These are phyloP conservation scores for Trametes meyenii DNA, from an alignment of 768 basidiomycete species.

Conservation along the genomic window DNA sequence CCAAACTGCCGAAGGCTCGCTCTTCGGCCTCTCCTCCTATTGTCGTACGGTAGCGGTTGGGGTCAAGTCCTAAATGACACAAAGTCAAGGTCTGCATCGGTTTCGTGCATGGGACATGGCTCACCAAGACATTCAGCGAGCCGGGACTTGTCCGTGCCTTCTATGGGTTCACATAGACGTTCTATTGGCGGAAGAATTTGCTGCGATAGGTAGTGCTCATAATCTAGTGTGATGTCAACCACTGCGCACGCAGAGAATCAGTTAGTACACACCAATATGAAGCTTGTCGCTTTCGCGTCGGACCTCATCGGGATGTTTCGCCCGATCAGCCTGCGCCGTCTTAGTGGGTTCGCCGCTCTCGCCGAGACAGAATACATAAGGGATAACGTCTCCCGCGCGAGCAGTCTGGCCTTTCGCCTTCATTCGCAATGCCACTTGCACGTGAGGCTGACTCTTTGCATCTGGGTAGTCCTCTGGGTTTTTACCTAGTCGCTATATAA, in stretches of 20 bases:
- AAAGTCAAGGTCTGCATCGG: neutral
- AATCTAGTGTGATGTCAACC: conserved; percentile 54
- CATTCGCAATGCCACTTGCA: conserved; percentile 92
- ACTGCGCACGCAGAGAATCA: neutral
- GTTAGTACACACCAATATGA: conserved; percentile 64
- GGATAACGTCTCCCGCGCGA: conserved; percentile 88
- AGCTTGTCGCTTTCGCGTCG: conserved; percentile 65
- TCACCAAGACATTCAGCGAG: conserved; percentile 94
- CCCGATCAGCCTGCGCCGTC: conserved; percentile 83
- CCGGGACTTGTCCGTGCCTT: conserved; percentile 90
- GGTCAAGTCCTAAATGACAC: conserved; percentile 53
- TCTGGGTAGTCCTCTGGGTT: conserved; percentile 98
- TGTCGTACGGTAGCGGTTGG: conserved; percentile 53
- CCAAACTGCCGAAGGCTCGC: conserved; percentile 73
- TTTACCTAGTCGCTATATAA: conserved; percentile 83
- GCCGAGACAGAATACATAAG: conserved; percentile 89
- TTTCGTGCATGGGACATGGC: conserved; percentile 28
- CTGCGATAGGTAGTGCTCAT: conserved; percentile 86
- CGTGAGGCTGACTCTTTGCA: conserved; percentile 92
- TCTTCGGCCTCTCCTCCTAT: conserved; percentile 53
- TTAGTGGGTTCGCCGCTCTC: conserved; percentile 74
- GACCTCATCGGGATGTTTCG: conserved; percentile 93
- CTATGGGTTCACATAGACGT: conserved; percentile 93
- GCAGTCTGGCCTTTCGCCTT: conserved; percentile 82
- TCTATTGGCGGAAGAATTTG: conserved; percentile 96